Evolutionary conservation across 2,329 filamentous ascomycete genomes (phyloP).

Genomic region (Neoascochyta sp.): DNA sequence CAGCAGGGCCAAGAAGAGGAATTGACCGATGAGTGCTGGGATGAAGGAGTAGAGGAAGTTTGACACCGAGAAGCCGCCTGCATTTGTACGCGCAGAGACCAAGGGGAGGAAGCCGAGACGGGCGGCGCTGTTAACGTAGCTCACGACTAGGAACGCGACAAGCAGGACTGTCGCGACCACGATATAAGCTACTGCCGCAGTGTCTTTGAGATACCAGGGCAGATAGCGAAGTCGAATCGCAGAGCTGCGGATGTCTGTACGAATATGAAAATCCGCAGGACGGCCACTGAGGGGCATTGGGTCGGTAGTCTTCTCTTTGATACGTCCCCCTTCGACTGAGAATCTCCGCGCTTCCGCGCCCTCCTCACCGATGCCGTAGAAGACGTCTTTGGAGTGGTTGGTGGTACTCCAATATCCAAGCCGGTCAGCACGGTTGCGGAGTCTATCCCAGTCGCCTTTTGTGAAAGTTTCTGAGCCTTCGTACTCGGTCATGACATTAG

Average conservation of each 20-base stretch:
- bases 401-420: constrained; percentile 84
- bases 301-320: constrained; percentile 44
- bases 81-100: constrained; percentile 58
- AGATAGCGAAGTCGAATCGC: constrained; percentile 63
- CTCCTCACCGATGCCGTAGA: constrained; percentile 74
- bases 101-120: constrained; percentile 67
- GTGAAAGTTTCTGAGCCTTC: constrained; percentile 62
- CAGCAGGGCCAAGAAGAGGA: constrained; percentile 65
- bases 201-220: constrained; percentile 70
- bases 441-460: constrained; percentile 51
- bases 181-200: constrained; percentile 63
- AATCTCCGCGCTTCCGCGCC: constrained; percentile 51
- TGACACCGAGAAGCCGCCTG: constrained; percentile 70
- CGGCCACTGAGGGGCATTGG: constrained; percentile 12
- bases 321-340: constrained; percentile 48
- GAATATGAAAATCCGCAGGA: constrained; percentile 44
- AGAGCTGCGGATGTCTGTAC: constrained; percentile 51
- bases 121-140: constrained; percentile 68
- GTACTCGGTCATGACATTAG: constrained; percentile 73
- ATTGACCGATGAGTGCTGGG: constrained; percentile 63
- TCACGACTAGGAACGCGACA: constrained; percentile 63
- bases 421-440: constrained; percentile 60
- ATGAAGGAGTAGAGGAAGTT: constrained; percentile 85
- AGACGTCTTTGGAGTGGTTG: constrained; percentile 61
- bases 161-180: constrained; percentile 40